phyloP scores from a whole-genome alignment of 2,329 filamentous ascomycete genomes.

The Microcera coccophila region DNA sequence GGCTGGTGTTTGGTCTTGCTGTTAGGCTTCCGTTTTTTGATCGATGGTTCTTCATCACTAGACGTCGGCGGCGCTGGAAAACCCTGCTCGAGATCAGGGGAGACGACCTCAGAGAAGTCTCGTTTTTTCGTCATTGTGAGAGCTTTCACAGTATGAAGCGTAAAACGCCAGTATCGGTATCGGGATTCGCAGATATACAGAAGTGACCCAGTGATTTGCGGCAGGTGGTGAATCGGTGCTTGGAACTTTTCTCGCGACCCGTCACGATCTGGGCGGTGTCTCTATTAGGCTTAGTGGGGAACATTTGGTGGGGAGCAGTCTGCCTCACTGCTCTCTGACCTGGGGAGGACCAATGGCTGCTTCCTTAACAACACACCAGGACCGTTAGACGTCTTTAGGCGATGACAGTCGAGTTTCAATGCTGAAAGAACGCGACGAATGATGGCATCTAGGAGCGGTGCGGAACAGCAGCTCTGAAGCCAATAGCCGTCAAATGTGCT shows the following conservation, averaged over 20 bases:
- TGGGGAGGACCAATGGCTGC: not conserved
- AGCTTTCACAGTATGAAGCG: not conserved
- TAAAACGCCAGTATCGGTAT: constrained; percentile 1
- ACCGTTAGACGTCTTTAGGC: too few species aligned
- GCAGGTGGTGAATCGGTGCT: constrained; percentile 3
- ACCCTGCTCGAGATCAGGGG: constrained; percentile 13
- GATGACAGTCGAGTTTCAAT: not conserved
- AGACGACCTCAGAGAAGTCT: constrained; percentile 27
- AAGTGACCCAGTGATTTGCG: too few species aligned
- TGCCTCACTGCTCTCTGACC: constrained; percentile 4
- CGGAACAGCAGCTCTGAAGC: constrained; percentile 4
- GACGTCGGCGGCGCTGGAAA: constrained; percentile 15
- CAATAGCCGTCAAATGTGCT: constrained; percentile 12
- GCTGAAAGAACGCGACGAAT: not conserved
- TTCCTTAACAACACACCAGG: too few species aligned
- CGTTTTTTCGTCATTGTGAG: constrained; percentile 32
- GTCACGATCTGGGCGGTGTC: constrained; percentile 15
- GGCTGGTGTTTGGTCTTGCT: constrained; percentile 38
- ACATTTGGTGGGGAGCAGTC: constrained; percentile 1
- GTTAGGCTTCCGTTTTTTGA: constrained; percentile 35
- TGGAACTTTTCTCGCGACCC: constrained; percentile 23
- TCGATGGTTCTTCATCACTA: constrained; percentile 10
- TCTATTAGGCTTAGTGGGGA: constrained; percentile 15
- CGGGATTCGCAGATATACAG: too few species aligned
- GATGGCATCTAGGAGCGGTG: constrained; percentile 11